Base-by-base conservation (phyloP, 1,284 basidiomycete genomes). In the Hemileia vastatrix region DNA sequence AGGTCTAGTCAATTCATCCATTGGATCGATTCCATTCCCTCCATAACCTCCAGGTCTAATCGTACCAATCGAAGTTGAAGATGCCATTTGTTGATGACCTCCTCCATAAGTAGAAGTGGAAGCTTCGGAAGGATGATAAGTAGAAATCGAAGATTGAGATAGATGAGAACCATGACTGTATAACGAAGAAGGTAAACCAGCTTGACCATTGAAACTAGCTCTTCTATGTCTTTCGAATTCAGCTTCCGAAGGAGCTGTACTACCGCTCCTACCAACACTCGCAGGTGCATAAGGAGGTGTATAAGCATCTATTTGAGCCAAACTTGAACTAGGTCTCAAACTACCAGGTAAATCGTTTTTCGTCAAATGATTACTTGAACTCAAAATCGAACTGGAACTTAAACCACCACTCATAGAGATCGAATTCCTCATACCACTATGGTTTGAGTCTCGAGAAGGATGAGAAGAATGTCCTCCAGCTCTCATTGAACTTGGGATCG, bases 211-310 rank as follows among this genome's bases (percentile, higher is more conserved):
- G 24, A 54, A 24, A 33, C 63, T 64, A 8, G 31, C 63, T 53
- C 21, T 44, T 40, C 61, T 65, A 19, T 43, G 47, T 6, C 47
- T 59, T 21, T 49, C 53, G 40, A 66, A 61, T 8, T 61, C 51
- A 8, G 60, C 64, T 6, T 58, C 50, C 13, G 67, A 64, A 11
- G 68, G 70, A 6, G 61, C 67, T 21, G 70, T 69, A 56, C 70
- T 71, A 11, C 64, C 63, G 3, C 61, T 62, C 44, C 71, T 66
- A 2, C 67, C 67, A 51, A 70, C 65, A 40, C 64, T 65, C 23
- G 66, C 31, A 31, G 70, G 71, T 1, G 71, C 71, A 31, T 72
- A 72, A n/a, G 69, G 67, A 13, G 71, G 71, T 0, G 67, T 72
- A 56, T 72, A 72, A 43, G 66, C 65, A 44, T 68, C 68, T 45